Percentiles rank a stretch among this genome's conserved stretches.
Conservation (phyloP, 2,329 filamentous ascomycete genomes). For the Phyllosticta citriasiana region DNA sequence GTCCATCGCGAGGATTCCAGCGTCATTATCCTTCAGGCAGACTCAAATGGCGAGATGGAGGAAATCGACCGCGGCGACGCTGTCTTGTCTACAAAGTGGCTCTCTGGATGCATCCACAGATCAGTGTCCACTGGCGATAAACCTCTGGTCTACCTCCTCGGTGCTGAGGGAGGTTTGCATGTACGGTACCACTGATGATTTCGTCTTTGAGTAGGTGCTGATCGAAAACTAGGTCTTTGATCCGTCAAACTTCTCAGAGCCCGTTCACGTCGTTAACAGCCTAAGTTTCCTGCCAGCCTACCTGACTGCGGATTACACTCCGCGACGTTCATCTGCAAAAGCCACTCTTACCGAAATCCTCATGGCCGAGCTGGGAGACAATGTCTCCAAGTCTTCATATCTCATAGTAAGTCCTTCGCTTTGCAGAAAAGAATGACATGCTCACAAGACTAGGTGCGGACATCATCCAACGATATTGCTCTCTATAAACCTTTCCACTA, state of each 20-base stretch:
- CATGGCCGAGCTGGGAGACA: constrained; percentile 75
- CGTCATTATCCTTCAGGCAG: constrained; percentile 67
- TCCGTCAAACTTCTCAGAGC: constrained; percentile 60
- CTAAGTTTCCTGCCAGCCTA: constrained; percentile 68
- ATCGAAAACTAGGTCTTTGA: constrained; percentile 54
- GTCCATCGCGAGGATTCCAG: constrained; percentile 77
- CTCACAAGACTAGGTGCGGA: constrained; percentile 51
- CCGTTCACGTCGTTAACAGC: constrained; percentile 66
- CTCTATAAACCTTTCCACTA: constrained; percentile 69
- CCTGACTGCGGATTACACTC: constrained; percentile 60
- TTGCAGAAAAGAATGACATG: too few species aligned
- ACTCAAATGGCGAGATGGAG: constrained; percentile 74
- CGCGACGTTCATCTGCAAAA: constrained; percentile 59
- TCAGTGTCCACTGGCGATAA: constrained; percentile 45
- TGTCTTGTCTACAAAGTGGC: constrained; percentile 59
- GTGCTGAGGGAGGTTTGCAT: constrained; percentile 60
- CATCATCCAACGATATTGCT: constrained; percentile 69
- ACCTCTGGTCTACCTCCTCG: constrained; percentile 68
- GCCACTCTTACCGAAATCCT: constrained; percentile 71
- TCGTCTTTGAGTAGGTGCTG: background rate
- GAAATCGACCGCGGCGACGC: constrained; percentile 59
- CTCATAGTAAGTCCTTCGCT: constrained; percentile 55
- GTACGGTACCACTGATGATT: constrained; percentile 39
- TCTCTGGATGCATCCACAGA: constrained; percentile 74
- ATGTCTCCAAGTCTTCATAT: constrained; percentile 60